Conservation (phyloP, 176 grass and related monocot genomes). For the Carex kokanica region DNA sequence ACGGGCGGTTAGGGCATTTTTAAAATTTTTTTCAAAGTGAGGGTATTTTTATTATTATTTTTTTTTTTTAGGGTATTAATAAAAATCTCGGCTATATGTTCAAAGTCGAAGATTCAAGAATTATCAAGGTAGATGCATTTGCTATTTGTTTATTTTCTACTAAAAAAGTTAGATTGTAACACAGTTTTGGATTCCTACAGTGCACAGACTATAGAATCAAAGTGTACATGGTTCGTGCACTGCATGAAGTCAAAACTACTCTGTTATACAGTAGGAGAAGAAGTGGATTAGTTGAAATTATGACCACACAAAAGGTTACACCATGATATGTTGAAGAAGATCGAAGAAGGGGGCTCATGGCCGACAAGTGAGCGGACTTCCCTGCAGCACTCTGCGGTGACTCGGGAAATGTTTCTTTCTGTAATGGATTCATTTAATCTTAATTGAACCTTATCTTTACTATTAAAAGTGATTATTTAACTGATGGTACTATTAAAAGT, state of each 20-base stretch:
- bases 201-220: no score
- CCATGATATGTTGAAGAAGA: background rate
- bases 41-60: no score
- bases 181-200: no score
- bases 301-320: background rate
- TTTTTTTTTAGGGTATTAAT: no score
- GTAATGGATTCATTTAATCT: background rate
- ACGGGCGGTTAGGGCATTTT: no score
- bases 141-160: background rate
- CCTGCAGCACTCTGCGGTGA: constrained; percentile 26
- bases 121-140: background rate
- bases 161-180: background rate
- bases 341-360: constrained; percentile 5
- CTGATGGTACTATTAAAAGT: background rate
- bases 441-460: background rate
- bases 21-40: no score
- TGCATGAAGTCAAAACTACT: no score
- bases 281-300: background rate
- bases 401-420: constrained; percentile 28
- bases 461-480: background rate
- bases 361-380: constrained; percentile 24
- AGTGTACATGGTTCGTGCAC: no score
- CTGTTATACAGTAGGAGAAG: no score
- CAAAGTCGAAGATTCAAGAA: background rate
- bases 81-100: no score